Percentiles rank a stretch among this genome's conserved stretches.
Evolutionary conservation across 2,329 filamentous ascomycete genomes (phyloP).

Genomic region (Sphaerulina musiva): DNA sequence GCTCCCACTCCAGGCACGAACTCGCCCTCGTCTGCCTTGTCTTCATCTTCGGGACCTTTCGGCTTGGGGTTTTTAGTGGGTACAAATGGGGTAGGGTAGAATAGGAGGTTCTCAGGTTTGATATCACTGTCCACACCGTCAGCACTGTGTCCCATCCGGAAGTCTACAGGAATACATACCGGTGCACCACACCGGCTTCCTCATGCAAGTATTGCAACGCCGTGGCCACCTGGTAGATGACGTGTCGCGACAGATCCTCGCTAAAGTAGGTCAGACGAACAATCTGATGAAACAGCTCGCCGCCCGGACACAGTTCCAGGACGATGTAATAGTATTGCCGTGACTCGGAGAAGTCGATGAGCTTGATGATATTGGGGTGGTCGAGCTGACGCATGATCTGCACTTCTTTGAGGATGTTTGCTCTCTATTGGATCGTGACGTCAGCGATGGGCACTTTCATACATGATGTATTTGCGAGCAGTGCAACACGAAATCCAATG

Average conservation of each 20-base stretch:
- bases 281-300: constrained; percentile 97
- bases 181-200: constrained; percentile 89
- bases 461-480: too few relatives aligned
- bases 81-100: constrained; percentile 76
- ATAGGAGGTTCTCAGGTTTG: constrained; percentile 95
- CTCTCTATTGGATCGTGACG: constrained; percentile 57
- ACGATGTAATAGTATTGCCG: constrained; percentile 96
- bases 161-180: constrained; percentile 53
- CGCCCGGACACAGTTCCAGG: constrained; percentile 86
- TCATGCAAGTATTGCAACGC: constrained; percentile 92
- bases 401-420: constrained; percentile 97
- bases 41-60: constrained; percentile 80
- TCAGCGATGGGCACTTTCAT: constrained; percentile 33
- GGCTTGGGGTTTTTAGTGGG: constrained; percentile 76
- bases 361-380: constrained; percentile 90
- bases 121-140: constrained; percentile 66
- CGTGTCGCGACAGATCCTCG: constrained; percentile 87
- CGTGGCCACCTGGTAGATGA: constrained; percentile 91
- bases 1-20: constrained; percentile 74
- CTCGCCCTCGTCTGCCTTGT: constrained; percentile 94
- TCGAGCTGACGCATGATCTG: constrained; percentile 97
- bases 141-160: constrained; percentile 20
- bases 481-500: constrained; percentile 8
- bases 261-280: constrained; percentile 97
- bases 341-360: constrained; percentile 90